These are phyloP conservation scores for Colletotrichum sp. DNA, from an alignment of 2,329 filamentous ascomycete genomes.

Conservation along the genomic window DNA sequence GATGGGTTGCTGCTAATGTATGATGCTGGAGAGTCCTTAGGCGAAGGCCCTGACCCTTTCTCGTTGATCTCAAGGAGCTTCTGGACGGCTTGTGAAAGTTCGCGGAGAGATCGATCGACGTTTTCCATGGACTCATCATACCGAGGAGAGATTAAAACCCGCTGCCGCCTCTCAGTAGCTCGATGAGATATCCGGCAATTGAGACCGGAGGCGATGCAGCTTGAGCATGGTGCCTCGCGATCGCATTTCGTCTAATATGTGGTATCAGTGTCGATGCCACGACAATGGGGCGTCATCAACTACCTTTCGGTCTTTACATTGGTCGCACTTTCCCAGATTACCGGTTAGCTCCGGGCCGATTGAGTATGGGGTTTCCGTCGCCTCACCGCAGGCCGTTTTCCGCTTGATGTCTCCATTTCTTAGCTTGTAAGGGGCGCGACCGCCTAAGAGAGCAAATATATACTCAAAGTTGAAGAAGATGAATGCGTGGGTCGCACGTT, in stretches of 20 bases:
- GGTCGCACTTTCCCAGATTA: not conserved
- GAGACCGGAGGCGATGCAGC: conserved; percentile 31
- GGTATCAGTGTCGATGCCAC: not conserved
- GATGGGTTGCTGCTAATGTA: conserved; percentile 5
- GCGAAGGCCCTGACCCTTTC: not conserved
- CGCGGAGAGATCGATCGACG: conserved; percentile 28
- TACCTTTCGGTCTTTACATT: conserved; percentile 24
- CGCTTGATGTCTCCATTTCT: not conserved
- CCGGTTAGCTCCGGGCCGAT: not conserved
- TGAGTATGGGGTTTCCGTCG: not conserved
- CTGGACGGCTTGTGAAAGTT: conserved; percentile 30
- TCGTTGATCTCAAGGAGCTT: conserved; percentile 20
- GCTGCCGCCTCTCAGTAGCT: conserved; percentile 31
- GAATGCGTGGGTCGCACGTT: not conserved
- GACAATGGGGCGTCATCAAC: not conserved
- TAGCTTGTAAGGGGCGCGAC: too few relatives aligned
- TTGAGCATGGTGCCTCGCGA: conserved; percentile 30
- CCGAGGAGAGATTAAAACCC: conserved; percentile 31
- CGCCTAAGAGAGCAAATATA: not conserved
- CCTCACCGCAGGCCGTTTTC: not conserved
- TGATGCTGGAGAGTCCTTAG: not conserved
- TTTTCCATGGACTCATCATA: conserved; percentile 35
- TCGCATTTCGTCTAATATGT: conserved; percentile 31
- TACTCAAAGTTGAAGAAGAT: not conserved
- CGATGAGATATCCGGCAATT: conserved; percentile 27